phyloP scores from a whole-genome alignment of 345 rosid species.

The Carallia pectinifolia region DNA sequence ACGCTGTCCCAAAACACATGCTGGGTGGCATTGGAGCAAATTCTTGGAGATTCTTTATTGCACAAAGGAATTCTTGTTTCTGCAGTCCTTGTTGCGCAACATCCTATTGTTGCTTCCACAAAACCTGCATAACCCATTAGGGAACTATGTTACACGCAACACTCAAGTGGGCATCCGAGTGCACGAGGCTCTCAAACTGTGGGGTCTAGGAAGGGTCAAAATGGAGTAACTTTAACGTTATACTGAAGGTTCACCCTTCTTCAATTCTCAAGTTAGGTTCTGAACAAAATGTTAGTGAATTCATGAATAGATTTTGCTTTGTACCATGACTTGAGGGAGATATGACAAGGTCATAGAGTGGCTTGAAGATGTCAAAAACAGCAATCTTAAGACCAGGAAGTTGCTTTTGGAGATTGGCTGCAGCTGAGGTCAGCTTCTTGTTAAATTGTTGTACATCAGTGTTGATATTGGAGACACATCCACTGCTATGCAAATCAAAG shows the following conservation, averaged over 20 bases:
- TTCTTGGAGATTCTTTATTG: constrained; percentile 64
- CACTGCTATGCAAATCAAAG: constrained; percentile 55
- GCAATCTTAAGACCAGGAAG: constrained; percentile 75
- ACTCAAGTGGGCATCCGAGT: too few relatives aligned
- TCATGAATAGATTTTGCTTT: background rate
- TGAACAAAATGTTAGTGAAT: too few relatives aligned
- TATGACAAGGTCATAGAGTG: constrained; percentile 58
- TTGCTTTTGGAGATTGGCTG: constrained; percentile 61
- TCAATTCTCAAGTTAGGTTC: background rate
- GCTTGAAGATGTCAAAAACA: constrained; percentile 70
- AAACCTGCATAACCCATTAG: constrained; percentile 46
- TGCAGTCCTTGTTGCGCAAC: constrained; percentile 82
- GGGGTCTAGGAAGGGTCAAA: too few relatives aligned
- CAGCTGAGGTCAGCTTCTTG: constrained; percentile 64
- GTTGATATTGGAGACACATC: constrained; percentile 71
- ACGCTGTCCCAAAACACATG: constrained; percentile 96
- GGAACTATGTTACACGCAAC: background rate
- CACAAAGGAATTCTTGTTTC: constrained; percentile 77
- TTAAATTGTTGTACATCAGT: constrained; percentile 69
- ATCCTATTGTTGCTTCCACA: constrained; percentile 72
- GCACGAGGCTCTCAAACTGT: too few relatives aligned
- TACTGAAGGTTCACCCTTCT: too few relatives aligned
- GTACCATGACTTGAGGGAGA: constrained; percentile 64
- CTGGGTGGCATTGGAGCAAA: constrained; percentile 78
- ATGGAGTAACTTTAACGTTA: too few relatives aligned